phyloP scores from a whole-genome alignment of 495 filamentous ascomycete species.

The Aspergillus steynii region DNA sequence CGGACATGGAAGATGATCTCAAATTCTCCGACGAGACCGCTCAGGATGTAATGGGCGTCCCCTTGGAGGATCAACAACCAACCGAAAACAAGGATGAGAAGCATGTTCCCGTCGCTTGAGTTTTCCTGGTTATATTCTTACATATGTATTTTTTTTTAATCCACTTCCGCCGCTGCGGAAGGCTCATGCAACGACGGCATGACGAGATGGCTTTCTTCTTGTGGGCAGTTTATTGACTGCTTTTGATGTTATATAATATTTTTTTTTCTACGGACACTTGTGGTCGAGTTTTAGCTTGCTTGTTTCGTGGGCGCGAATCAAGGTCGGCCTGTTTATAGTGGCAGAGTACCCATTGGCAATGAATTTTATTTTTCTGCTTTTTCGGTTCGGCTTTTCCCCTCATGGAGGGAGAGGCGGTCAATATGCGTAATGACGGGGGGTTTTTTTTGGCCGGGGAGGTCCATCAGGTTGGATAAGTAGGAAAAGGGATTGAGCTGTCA shows the following conservation, averaged over 20 bases:
- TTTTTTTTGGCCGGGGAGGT: no score
- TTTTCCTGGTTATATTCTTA: neutral
- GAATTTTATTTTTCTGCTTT: neutral
- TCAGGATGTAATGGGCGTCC: conserved; percentile 34
- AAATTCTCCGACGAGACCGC: conserved; percentile 79
- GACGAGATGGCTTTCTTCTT: neutral
- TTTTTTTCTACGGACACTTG: neutral
- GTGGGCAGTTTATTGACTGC: neutral
- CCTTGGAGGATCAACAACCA: conserved; percentile 11
- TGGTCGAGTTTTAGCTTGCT: neutral
- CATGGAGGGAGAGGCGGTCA: no score
- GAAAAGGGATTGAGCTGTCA: no score
- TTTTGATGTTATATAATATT: neutral
- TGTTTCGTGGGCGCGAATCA: no score
- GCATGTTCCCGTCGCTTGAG: conserved; percentile 7
- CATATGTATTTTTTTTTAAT: conserved; percentile 1
- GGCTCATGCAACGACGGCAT: neutral
- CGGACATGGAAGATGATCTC: conserved; percentile 73
- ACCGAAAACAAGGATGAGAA: conserved; percentile 23
- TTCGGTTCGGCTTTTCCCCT: neutral
- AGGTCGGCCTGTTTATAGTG: neutral
- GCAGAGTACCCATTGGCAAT: neutral
- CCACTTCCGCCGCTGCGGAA: neutral
- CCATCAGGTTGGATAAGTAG: no score
- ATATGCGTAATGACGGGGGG: no score